A percentile compares a stretch with the other conserved stretches of the same genome.
phyloP scores from a whole-genome alignment of 441 rosid species.

The Isatis lusitanica region DNA sequence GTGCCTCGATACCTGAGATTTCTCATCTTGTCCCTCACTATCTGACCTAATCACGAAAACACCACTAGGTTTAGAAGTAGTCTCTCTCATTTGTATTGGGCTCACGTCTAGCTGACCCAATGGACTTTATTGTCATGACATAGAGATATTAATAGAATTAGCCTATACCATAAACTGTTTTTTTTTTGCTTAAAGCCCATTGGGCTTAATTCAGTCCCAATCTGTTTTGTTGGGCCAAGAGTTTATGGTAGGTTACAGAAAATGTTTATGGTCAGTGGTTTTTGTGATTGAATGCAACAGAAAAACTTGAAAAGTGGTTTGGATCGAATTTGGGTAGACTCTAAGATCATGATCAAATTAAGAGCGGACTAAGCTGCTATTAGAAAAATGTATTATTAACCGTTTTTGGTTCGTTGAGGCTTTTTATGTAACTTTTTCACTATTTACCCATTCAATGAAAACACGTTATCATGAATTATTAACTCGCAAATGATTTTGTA shows the following conservation, averaged over 20 bases:
- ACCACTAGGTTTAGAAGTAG: not conserved
- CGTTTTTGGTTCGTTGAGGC: too few species aligned
- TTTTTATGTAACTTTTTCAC: too few species aligned
- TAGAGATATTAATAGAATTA: not conserved
- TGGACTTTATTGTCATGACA: not conserved
- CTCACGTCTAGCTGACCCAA: not conserved
- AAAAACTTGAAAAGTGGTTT: too few species aligned
- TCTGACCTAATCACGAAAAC: not conserved
- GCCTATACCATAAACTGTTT: not conserved
- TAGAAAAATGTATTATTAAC: too few species aligned
- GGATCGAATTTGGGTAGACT: too few species aligned
- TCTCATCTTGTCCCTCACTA: not conserved
- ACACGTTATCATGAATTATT: too few species aligned
- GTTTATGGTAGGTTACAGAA: too few species aligned
- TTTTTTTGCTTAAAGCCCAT: not conserved
- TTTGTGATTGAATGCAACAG: too few species aligned
- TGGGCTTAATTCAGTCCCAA: not conserved
- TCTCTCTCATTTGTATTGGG: not conserved
- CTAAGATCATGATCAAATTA: too few species aligned
- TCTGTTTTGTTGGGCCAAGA: not conserved
- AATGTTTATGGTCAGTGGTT: not conserved
- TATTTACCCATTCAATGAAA: too few species aligned
- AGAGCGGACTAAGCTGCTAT: too few species aligned
- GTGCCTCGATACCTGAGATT: conserved; percentile 37
- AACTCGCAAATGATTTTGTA: too few species aligned